phyloP scores from a whole-genome alignment of 1,284 basidiomycete species.

The Cutaneotrichosporon cyanovorans region DNA sequence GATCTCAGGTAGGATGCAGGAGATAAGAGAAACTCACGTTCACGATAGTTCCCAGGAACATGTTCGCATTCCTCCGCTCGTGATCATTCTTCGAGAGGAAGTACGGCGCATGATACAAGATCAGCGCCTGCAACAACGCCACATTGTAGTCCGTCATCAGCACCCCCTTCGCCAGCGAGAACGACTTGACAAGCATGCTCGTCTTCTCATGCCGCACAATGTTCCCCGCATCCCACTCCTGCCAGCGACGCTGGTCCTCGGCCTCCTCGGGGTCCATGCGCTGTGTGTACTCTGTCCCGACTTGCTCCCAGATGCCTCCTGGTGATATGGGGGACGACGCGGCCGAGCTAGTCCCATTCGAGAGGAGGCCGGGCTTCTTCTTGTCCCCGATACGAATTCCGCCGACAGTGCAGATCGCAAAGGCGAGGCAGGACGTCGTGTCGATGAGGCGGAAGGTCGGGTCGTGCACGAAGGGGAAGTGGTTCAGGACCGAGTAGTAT shows the following conservation, averaged over 20 bases:
- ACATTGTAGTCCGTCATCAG: slow-evolving; percentile 47
- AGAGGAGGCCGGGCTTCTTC: not conserved
- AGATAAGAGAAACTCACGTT: slow-evolving; percentile 28
- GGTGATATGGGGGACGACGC: slow-evolving; percentile 3
- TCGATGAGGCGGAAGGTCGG: slow-evolving; percentile 47
- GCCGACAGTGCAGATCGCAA: slow-evolving; percentile 48
- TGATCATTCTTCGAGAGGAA: slow-evolving; percentile 43
- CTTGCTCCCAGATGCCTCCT: slow-evolving; percentile 9
- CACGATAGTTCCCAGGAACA: slow-evolving; percentile 45
- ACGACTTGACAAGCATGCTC: slow-evolving; percentile 48
- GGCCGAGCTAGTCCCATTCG: not conserved
- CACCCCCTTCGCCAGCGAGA: slow-evolving; percentile 40
- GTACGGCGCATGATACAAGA: slow-evolving; percentile 46
- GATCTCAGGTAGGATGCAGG: too few relatives aligned
- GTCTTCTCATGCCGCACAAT: slow-evolving; percentile 46
- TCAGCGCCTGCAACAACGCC: slow-evolving; percentile 44
- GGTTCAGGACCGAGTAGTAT: slow-evolving; percentile 44
- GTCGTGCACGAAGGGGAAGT: slow-evolving; percentile 46
- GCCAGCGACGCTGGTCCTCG: slow-evolving; percentile 19
- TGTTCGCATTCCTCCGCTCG: slow-evolving; percentile 41
- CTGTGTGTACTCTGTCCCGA: slow-evolving; percentile 10
- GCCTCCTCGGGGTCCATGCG: slow-evolving; percentile 10
- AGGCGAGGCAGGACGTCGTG: slow-evolving; percentile 44
- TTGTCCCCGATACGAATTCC: slow-evolving; percentile 23
- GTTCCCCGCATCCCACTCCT: slow-evolving; percentile 32